Base-by-base conservation (phyloP, 257 asterid genomes). In the Solanum chaucha region DNA sequence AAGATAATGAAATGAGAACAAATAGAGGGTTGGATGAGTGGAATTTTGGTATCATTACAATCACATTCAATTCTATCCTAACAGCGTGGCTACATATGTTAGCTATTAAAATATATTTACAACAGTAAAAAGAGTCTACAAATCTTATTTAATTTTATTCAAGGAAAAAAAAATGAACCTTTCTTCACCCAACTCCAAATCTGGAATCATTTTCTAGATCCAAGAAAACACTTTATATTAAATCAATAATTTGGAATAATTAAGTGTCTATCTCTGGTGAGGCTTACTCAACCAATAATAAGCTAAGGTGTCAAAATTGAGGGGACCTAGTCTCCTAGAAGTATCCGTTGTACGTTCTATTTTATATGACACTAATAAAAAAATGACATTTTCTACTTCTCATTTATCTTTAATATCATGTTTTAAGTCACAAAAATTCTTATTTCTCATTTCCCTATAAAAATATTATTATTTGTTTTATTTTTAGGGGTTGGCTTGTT, bases 1-100 rank as follows among this genome's bases (percentile, higher is more conserved):
- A 38, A 59, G 89, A 85, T 87, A 81, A 81, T 85, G 86, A 72
- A 82, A 82, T 86, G 87, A 36, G 81, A 89, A 73, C 87, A 82
- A 87, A 46, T 87, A 59, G 41, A 89, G 61, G 38, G 41, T 15
- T 34, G 6, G 65, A 87, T 68, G 58, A 80, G 85, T 80, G 85
- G 41, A 80, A 46, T 28, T 28, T 70, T 55, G 41, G 78, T 81
- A 87, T 89, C 77, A 85, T 89, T 89, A 44, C 83, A 46, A 83
- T 81, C 85, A 48, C 90, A 84, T 84, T 73, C 87, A 36, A 41
- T 72, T 61, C 15, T 13, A 41, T 41, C 40, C 85, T 17, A 40
- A 80, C 85, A 80, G 24, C 67, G 10, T 46, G 85, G 41, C 41
- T 46, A 46, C 85, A 80, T 28, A 46, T 46, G 67, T 46, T 80